Evolutionary conservation across 2,329 filamentous ascomycete genomes (phyloP), one percentile per base, ranked within the genome.

Genomic region (Trichoderma atroviride): DNA sequence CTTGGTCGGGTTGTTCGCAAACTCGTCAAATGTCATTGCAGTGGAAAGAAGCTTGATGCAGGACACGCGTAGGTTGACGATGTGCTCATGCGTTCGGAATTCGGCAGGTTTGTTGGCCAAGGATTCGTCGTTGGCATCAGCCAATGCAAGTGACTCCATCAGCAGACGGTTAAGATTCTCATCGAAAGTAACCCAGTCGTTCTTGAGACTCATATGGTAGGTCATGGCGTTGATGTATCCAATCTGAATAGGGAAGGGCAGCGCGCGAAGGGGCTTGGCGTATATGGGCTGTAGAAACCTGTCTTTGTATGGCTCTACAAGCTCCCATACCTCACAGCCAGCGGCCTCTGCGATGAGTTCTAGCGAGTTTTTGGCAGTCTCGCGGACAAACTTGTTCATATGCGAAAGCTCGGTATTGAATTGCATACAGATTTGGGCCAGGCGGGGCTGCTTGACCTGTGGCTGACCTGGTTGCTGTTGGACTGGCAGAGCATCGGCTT

Each of bases 171-270:
- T 97, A 31, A 98, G 85, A 72, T 94, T 90, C 61, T 98, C 95
- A 73, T 97, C 96, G 78, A 98, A 97, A 9, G 91, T 89, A 31
- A 99, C 89, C 75, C 97, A 95, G 73, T 96, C 92, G 60, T 91
- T 89, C 78, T 96, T 95, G 60, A 99, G 85, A 69, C 91, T 91
- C 82, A 99, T 88, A 77, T 96, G 96, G 79, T 96, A 99, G 0
- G 93, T 97, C 77, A 99, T 94, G 0, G 96, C 96, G 78, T 99
- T 96, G 74, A 99, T 97, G 77, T 97, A 98, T 4, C 96, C 96
- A 74, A 99, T 99, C 81, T 99, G 96, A 3, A 93, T 95, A 5
- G 93, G 87, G 77, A 99, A 99, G 0, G 96, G 96, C 71, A 99
- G 83, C 0, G 96, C 96, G 71, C 96, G 88, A 24, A 99, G 81